Evolutionary conservation across 2,329 filamentous ascomycete genomes (phyloP), one percentile per base, ranked within the genome.

Genomic region (Ascosphaera apis): DNA sequence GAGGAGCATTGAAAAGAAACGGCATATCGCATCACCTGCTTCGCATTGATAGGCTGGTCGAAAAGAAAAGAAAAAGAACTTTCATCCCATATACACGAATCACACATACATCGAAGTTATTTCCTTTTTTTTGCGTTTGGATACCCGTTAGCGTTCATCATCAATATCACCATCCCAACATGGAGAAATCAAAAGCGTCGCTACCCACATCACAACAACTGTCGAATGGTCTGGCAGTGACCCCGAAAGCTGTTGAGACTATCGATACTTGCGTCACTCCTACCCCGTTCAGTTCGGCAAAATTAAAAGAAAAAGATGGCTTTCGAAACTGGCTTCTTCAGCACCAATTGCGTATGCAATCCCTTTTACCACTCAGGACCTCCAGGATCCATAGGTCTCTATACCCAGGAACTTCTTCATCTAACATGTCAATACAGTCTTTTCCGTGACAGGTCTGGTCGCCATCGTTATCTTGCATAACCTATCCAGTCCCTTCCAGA

Each of bases 361-460:
- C 11, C 21, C 21, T n/a, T 33, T 39, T 16, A n/a, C 18, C 5
- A 11, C 13, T 12, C 13, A 19, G 31, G 11, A 16, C 17, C 2
- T 17, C 30, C 27, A 23, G 3, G 15, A 8, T 33, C 36, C 28
- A 28, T 23, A 13, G 25, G 39, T 33, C 11, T 9, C 31, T 12
- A 13, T 8, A 15, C 31, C 16, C n/a, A 33, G 21, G 15, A 34
- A 33, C 23, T 32, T 31, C 16, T 33, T 17, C 18, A 15, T 18
- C 31, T 11, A 12, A n/a, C 31, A 3, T 27, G 8, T 2, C 15
- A 19, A 33, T 13, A n/a, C 19, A 83, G 83, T 81, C 41, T 70
- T 93, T 44, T 81, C 82, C 9, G 66, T 88, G 54, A 92, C 91
- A 53, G 72, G 88, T 39, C 63, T 93, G 43, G 71, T 81, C 39